Conservation (phyloP, 2,329 filamentous ascomycete genomes). For the Fusarium sp. region DNA sequence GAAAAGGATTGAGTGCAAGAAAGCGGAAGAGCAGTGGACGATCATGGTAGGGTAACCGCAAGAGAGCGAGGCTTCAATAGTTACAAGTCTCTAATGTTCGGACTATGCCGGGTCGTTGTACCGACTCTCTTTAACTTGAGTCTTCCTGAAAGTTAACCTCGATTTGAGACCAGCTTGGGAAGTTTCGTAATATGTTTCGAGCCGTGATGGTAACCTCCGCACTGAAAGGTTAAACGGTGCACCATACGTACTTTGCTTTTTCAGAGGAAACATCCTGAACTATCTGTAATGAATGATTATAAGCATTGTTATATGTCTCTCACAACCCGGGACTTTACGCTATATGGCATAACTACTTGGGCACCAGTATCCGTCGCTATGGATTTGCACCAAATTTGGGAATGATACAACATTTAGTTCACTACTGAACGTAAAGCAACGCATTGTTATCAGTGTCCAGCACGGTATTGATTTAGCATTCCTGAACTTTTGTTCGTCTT, state of each 20-base stretch:
- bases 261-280: no score
- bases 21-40: neutral
- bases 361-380: neutral
- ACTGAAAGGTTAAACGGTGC: no score
- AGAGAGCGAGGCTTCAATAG: neutral
- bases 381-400: neutral
- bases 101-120: neutral
- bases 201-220: no score
- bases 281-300: no score
- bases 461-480: neutral
- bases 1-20: neutral
- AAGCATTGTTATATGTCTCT: no score
- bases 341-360: no score
- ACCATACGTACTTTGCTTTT: no score
- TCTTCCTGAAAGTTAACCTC: neutral
- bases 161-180: no score
- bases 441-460: neutral
- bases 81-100: neutral
- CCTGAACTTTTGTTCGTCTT: conserved; percentile 2
- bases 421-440: neutral
- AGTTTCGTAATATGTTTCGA: neutral
- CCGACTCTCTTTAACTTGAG: neutral
- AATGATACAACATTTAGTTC: neutral
- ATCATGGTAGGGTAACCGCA: neutral
- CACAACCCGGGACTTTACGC: no score